phyloP scores from a whole-genome alignment of 139 green algal genomes.

The Pseudopediastrum boryanum region DNA sequence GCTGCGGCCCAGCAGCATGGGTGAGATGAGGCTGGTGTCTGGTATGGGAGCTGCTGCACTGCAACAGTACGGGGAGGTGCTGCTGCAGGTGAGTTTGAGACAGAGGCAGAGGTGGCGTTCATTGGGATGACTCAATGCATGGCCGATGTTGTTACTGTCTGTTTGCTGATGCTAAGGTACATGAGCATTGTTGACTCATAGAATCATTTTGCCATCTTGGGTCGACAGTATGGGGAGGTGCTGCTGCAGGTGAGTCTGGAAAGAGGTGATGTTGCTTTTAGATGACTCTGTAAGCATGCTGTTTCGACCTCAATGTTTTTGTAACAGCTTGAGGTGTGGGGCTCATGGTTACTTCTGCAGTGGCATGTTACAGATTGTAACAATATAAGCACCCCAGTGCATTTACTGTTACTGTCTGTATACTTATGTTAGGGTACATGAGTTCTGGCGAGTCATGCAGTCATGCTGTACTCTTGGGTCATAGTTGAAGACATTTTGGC shows the following conservation, averaged over 20 bases:
- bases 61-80: slow-evolving; percentile 27
- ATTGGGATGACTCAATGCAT: background rate
- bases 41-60: slow-evolving; percentile 39
- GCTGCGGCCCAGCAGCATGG: slow-evolving; percentile 19
- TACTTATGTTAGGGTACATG: too few relatives aligned
- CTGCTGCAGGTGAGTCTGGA: background rate
- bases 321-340: background rate
- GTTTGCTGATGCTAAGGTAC: too few relatives aligned
- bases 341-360: too few relatives aligned
- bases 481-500: too few relatives aligned
- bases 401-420: too few relatives aligned
- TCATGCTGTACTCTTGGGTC: too few relatives aligned
- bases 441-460: too few relatives aligned
- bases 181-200: background rate
- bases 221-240: background rate
- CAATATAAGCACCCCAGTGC: too few relatives aligned
- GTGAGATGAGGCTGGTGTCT: slow-evolving; percentile 24
- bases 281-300: too few relatives aligned
- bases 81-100: slow-evolving; percentile 41
- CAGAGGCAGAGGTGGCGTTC: background rate
- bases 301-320: too few relatives aligned
- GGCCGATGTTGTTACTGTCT: background rate
- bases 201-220: too few relatives aligned
- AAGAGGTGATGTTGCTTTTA: background rate
- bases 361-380: too few relatives aligned